Conservation (phyloP, 352 stramenopile genomes). For the Globisporangium perplexum region DNA sequence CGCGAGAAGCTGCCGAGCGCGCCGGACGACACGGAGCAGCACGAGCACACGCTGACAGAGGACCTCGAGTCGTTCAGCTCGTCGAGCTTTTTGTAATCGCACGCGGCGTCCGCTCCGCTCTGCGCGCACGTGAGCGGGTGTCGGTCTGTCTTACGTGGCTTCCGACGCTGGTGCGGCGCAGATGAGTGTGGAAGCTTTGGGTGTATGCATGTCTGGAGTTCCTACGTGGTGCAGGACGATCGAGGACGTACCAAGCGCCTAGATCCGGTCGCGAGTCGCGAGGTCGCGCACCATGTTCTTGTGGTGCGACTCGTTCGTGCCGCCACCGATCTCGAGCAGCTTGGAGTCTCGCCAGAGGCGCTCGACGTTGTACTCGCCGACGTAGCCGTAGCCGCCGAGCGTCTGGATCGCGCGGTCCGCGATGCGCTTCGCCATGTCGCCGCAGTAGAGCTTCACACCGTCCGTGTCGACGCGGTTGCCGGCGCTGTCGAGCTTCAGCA, state of each 20-base stretch:
- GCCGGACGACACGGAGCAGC: slow-evolving; percentile 57
- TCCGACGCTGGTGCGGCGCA: no score
- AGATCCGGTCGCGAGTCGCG: slow-evolving; percentile 29
- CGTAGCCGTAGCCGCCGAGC: slow-evolving; percentile 98
- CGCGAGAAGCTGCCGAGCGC: slow-evolving; percentile 58
- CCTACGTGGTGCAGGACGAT: neutral
- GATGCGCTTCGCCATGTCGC: slow-evolving; percentile 96
- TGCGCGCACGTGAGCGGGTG: no score
- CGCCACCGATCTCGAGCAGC: slow-evolving; percentile 98
- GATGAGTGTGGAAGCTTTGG: slow-evolving; percentile 84
- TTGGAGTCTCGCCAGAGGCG: slow-evolving; percentile 98
- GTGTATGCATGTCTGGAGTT: slow-evolving; percentile 27
- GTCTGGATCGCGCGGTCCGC: slow-evolving; percentile 97
- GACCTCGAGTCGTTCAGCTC: slow-evolving; percentile 85
- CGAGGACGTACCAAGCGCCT: neutral
- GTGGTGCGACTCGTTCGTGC: slow-evolving; percentile 98
- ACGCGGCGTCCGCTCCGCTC: no score
- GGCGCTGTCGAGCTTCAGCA: slow-evolving; percentile 91
- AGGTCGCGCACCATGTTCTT: slow-evolving; percentile 97
- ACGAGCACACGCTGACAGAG: slow-evolving; percentile 69
- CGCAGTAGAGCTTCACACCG: slow-evolving; percentile 98
- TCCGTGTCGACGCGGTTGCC: slow-evolving; percentile 98
- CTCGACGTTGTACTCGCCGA: slow-evolving; percentile 99
- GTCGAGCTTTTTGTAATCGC: no score
- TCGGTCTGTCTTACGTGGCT: no score